These are phyloP conservation scores for Neurospora sp. DNA, from an alignment of 495 filamentous ascomycete species.

Conservation along the genomic window DNA sequence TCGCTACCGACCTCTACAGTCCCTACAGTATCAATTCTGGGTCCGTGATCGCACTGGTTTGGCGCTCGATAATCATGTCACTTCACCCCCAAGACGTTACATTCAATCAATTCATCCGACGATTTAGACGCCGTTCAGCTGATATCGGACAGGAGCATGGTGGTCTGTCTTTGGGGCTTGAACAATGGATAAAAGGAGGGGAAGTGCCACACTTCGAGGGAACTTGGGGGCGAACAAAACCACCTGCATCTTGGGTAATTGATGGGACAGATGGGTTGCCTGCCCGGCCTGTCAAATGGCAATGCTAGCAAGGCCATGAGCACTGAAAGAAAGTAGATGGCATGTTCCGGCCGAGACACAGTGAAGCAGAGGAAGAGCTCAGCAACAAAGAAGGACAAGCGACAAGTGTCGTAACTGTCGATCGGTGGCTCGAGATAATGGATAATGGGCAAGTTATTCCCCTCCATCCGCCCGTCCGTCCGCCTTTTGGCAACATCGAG, in stretches of 20 bases:
- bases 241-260: neutral
- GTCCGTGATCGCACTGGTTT: too few relatives aligned
- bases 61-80: neutral
- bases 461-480: neutral
- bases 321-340: neutral
- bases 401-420: neutral
- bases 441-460: neutral
- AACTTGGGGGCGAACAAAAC: neutral
- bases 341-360: neutral
- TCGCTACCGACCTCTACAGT: too few relatives aligned
- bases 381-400: neutral
- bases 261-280: neutral
- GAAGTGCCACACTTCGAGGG: neutral
- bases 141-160: neutral
- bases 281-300: neutral
- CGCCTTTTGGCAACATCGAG: neutral
- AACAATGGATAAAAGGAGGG: neutral
- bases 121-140: neutral
- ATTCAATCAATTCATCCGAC: neutral
- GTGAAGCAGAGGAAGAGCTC: neutral
- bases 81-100: neutral
- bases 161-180: neutral
- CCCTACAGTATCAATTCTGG: too few relatives aligned
- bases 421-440: neutral
- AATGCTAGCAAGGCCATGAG: neutral